Evolutionary conservation across 768 basidiomycete species (phyloP).

Genomic region (Collybiopsis confluens): DNA sequence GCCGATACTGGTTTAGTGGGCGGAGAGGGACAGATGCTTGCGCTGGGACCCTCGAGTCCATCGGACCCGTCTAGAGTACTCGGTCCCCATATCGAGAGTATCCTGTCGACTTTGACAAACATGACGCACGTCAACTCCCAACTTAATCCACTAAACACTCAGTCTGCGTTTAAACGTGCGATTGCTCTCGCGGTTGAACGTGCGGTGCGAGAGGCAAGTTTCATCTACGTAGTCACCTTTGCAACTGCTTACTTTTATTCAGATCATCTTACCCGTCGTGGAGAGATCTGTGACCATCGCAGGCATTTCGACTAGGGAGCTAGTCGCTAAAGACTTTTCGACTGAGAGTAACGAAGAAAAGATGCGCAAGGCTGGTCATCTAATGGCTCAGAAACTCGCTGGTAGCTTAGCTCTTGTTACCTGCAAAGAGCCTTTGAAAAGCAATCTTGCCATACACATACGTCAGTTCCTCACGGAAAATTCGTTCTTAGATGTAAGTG

Average conservation of each 20-base stretch:
- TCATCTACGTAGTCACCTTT: slow-evolving; percentile 19
- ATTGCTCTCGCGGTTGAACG: slow-evolving; percentile 89
- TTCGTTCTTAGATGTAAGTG: slow-evolving; percentile 78
- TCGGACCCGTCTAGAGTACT: slow-evolving; percentile 65
- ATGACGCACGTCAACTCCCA: slow-evolving; percentile 77
- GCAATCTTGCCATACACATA: slow-evolving; percentile 85
- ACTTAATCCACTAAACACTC: slow-evolving; percentile 68
- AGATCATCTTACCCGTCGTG: slow-evolving; percentile 96
- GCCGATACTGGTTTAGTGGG: not conserved
- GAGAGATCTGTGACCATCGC: slow-evolving; percentile 98
- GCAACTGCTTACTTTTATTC: slow-evolving; percentile 7
- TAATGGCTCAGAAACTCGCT: slow-evolving; percentile 97
- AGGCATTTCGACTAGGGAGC: slow-evolving; percentile 92
- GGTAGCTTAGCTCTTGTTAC: slow-evolving; percentile 95
- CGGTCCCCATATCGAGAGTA: slow-evolving; percentile 76
- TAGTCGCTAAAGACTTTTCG: slow-evolving; percentile 94
- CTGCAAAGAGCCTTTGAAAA: slow-evolving; percentile 94
- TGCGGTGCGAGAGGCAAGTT: slow-evolving; percentile 94
- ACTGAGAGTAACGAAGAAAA: slow-evolving; percentile 90
- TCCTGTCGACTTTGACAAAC: slow-evolving; percentile 64
- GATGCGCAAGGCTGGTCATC: slow-evolving; percentile 84
- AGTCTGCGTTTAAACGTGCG: slow-evolving; percentile 84
- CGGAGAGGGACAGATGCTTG: slow-evolving; percentile 39
- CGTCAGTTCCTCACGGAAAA: slow-evolving; percentile 80
- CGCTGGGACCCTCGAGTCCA: slow-evolving; percentile 55